Conservation (phyloP, 192 early-diverging fungal species). For the Borealophlyctis nickersoniae region DNA sequence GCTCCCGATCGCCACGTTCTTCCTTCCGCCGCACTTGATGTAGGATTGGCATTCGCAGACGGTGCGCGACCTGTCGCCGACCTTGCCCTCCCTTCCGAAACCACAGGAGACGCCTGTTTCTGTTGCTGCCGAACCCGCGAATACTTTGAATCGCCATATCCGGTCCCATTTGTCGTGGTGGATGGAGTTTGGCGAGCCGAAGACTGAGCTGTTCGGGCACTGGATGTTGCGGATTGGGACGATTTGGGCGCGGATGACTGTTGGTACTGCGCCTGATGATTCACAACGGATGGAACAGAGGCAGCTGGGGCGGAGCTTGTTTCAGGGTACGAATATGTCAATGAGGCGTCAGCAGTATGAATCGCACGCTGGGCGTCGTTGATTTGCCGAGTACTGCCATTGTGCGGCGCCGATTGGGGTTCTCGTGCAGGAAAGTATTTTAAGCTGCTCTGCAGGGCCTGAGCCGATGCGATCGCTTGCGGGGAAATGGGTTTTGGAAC, state of each 20-base stretch:
- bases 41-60: background rate
- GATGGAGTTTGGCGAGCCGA: too few relatives aligned
- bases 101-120: background rate
- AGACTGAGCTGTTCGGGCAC: too few relatives aligned
- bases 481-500: conserved; percentile 12
- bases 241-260: too few relatives aligned
- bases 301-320: background rate
- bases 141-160: too few relatives aligned
- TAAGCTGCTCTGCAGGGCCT: background rate
- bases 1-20: background rate
- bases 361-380: background rate
- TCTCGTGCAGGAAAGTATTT: too few relatives aligned
- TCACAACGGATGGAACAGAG: background rate
- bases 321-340: background rate
- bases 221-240: too few relatives aligned
- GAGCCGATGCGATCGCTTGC: conserved; percentile 1
- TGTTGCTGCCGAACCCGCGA: background rate
- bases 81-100: background rate
- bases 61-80: background rate
- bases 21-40: background rate
- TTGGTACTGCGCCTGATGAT: background rate
- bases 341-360: background rate
- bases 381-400: too few relatives aligned
- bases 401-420: too few relatives aligned
- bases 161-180: too few relatives aligned